phyloP scores from a whole-genome alignment of 352 stramenopile species.

The Globisporangium rhizosaccharum region DNA sequence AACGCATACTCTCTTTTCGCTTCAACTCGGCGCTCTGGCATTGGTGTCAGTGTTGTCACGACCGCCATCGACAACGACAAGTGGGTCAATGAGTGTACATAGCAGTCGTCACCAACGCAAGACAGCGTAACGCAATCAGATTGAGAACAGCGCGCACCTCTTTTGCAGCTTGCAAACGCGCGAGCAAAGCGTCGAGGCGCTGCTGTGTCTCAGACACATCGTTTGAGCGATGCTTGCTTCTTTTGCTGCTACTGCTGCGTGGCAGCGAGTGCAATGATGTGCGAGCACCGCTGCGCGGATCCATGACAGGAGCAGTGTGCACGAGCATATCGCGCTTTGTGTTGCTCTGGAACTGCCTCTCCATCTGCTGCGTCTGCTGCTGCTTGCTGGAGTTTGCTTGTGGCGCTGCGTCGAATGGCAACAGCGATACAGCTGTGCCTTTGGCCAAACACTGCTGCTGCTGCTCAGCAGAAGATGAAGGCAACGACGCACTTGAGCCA shows the following conservation, averaged over 20 bases:
- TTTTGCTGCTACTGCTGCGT: conserved; percentile 1
- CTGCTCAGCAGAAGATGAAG: too few relatives aligned
- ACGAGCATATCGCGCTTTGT: conserved; percentile 28
- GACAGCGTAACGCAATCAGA: too few relatives aligned
- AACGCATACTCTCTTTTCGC: conserved; percentile 42
- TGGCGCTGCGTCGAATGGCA: too few relatives aligned
- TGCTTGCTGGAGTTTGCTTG: too few relatives aligned
- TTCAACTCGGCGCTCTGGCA: conserved; percentile 28
- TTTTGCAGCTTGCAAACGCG: conserved; percentile 15
- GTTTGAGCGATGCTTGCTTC: conserved; percentile 9
- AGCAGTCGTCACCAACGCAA: not conserved
- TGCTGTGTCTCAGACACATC: conserved; percentile 17
- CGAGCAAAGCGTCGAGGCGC: conserved; percentile 24
- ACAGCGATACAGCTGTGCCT: too few relatives aligned
- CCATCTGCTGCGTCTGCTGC: conserved; percentile 1
- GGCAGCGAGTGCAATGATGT: not conserved
- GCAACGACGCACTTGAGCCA: not conserved
- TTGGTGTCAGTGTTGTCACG: not conserved
- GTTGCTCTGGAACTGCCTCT: conserved; percentile 30
- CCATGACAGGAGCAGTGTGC: conserved; percentile 23
- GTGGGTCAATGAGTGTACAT: too few relatives aligned
- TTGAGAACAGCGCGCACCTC: conserved; percentile 15
- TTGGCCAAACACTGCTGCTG: not conserved
- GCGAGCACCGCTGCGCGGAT: not conserved
- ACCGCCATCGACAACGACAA: too few relatives aligned